Base-by-base conservation (phyloP, 768 basidiomycete genomes). In the Podaxis pistillaris region DNA sequence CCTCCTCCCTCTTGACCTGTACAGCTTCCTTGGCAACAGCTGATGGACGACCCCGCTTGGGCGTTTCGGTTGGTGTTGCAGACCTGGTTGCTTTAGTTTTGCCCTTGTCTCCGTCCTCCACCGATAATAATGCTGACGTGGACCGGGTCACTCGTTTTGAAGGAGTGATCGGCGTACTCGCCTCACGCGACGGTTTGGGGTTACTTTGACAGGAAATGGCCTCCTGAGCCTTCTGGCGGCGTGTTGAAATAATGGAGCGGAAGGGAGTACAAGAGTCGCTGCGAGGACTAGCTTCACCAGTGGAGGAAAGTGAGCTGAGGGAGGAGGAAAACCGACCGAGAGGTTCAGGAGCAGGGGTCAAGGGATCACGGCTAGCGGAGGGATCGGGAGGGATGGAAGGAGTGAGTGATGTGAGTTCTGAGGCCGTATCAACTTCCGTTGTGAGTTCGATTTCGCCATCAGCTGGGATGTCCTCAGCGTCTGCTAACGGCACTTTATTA, bases 171-270 rank as follows among this genome's bases (percentile, higher is more conserved):
- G 76, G 70, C 64, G 74, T 66, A 59, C 30, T 67, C 37, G 40
- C 41, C 28, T 56, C 55, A 15, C 28, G 19, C 3, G 53, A 58
- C 11, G 55, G 58, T 24, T 59, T 64, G 33, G 33, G 33, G 33
- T 64, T 67, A 72, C 65, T 44, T 71, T 60, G 79, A 76, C 13
- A 72, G 74, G 3, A 61, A 56, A 30, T 56, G 57, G 15, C 61
- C 67, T 71, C 67, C 64, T 73, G 68, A 15, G 77, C 78, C 68
- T 82, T 86, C 71, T 84, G 87, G 61, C 71, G 78, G 67, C 86
- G 85, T 40, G 86, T 85, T 33, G 86, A 78, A 52, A 88, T 87
- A 51, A 84, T 83, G 15, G 86, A 83, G 53, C 79, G 83, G 67
- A 81, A 83, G 28, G 81, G 74, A 28, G 79, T 73, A 17, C 74